A percentile compares a stretch with the other conserved stretches of the same genome.
Conservation (phyloP, 257 asterid species). For the Rauvolfia tetraphylla region DNA sequence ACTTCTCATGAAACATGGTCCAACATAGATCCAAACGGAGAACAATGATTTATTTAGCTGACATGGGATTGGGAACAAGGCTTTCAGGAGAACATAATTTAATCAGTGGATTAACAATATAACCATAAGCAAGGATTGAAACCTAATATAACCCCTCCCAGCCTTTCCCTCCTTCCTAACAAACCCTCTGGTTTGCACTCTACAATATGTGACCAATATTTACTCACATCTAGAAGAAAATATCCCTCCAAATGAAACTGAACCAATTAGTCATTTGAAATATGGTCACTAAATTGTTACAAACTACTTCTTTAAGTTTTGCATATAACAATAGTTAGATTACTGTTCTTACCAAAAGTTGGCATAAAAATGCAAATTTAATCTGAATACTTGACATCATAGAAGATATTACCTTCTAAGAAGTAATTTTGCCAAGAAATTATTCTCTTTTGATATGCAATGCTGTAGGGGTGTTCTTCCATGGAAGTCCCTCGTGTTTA, state of each 20-base stretch:
- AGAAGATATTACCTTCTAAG: slow-evolving; percentile 68
- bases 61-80: too few species aligned
- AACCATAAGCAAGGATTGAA: background rate
- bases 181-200: background rate
- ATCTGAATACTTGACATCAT: background rate
- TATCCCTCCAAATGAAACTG: background rate
- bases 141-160: background rate
- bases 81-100: too few species aligned
- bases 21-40: too few species aligned
- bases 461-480: slow-evolving; percentile 91
- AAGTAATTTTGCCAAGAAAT: slow-evolving; percentile 68
- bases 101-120: background rate
- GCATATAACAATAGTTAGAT: background rate
- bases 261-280: background rate
- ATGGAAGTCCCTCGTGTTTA: slow-evolving; percentile 71
- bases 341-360: background rate
- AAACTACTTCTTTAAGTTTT: background rate
- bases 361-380: background rate
- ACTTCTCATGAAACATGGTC: too few species aligned
- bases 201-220: background rate
- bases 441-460: slow-evolving; percentile 79
- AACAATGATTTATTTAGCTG: too few species aligned
- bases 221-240: background rate
- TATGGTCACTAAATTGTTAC: background rate
- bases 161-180: background rate